Evolutionary conservation across 805 yeast species (phyloP), one percentile per base, ranked within the genome.

Genomic region (Pichia scutulata): DNA sequence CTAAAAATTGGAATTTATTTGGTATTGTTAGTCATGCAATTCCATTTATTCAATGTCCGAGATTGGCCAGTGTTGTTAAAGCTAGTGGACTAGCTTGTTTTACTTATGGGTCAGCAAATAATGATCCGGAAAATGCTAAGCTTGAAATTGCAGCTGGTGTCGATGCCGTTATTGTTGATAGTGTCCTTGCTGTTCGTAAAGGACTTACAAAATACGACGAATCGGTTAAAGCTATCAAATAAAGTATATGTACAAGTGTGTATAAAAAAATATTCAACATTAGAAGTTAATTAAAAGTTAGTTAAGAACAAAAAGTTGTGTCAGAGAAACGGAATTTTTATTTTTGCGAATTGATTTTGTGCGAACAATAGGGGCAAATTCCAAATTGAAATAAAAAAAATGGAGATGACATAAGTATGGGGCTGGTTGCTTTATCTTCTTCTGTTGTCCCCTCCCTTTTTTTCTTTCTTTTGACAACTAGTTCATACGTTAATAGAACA

Each of bases 101-200:
- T 50, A 87, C 97, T 0, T 92, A 92, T 60, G 98, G 98, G 26
- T 75, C 78, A 1, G 75, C 77, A 63, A 92, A 92, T 65, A 92
- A 92, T 60, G 81, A 80, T 36, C 96, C 97, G 0, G 89, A 80
- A 51, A 81, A 82, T 54, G 89, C 95, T 26, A 82, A 81, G 57
- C 71, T 86, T 51, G 97, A 92, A 67, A 84, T 92, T 84, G 81
- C 80, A 55, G 90, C 95, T 4, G 98, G 98, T 9, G 96, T 92
- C 13, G 98, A 92, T 72, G 99, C 99, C 0, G 97, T 92, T n/a
- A 92, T 92, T 68, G 97, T 88, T 3, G 98, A 92, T 67, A 83
- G 88, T 49, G 98, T 92, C 2, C 73, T 90, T 60, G 97, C 96
- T 0, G 95, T 90, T n/a, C 75, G 96, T 62, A 84, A 84, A 59